phyloP scores from a whole-genome alignment of 2,329 filamentous ascomycete genomes.

The Knufia petricola region DNA sequence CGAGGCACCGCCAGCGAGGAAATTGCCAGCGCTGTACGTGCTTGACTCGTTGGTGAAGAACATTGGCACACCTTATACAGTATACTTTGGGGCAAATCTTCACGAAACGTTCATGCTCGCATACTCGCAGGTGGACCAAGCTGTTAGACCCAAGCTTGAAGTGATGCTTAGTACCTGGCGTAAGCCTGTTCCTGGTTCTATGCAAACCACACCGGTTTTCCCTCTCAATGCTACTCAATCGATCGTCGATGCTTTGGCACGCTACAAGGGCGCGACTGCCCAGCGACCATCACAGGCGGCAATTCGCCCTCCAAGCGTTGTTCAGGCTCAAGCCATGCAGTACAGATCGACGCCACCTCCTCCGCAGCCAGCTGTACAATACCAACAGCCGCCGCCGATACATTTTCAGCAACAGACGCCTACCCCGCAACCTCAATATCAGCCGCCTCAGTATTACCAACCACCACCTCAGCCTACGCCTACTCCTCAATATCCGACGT shows the following conservation, averaged over 20 bases:
- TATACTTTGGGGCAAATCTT: conserved; percentile 85
- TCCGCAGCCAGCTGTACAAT: conserved; percentile 37
- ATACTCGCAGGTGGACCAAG: conserved; percentile 76
- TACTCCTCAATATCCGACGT: conserved; percentile 25
- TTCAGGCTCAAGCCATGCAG: conserved; percentile 42
- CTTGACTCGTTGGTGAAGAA: conserved; percentile 98
- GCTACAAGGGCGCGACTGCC: conserved; percentile 55
- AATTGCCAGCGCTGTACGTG: conserved; percentile 91
- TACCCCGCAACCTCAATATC: conserved; percentile 18
- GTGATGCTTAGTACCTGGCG: conserved; percentile 98
- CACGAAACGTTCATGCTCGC: conserved; percentile 96
- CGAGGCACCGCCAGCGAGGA: conserved; percentile 78
- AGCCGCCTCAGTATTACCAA: conserved; percentile 13
- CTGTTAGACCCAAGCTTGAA: conserved; percentile 82
- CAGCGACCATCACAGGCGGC: conserved; percentile 38
- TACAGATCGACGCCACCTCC: conserved; percentile 69
- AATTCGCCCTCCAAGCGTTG: conserved; percentile 38
- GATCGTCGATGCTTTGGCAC: conserved; percentile 90
- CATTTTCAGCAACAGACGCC: conserved; percentile 19
- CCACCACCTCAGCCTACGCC: conserved; percentile 19
- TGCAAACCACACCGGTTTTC: conserved; percentile 89
- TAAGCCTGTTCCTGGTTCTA: conserved; percentile 84
- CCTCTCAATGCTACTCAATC: conserved; percentile 74
- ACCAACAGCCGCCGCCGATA: conserved; percentile 3
- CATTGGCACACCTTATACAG: conserved; percentile 91